Conservation (phyloP, 1,139 yeast genomes). For the Yamadazyma blattariae region DNA sequence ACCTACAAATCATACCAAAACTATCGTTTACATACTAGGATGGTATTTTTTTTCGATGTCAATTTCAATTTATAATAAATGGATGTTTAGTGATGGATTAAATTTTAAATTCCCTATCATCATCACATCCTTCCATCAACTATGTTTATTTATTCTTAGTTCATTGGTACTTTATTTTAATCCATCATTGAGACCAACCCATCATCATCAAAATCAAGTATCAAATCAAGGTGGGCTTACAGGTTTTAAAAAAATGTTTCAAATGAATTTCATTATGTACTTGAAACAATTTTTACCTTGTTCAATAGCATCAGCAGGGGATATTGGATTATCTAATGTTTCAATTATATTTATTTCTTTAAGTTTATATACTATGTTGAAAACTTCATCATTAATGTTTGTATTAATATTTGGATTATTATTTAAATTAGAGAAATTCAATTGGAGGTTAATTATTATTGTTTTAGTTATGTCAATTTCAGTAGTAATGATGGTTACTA, state of each 20-base stretch:
- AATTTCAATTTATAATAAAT: slow-evolving; percentile 87
- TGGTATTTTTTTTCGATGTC: slow-evolving; percentile 65
- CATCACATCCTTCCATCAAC: slow-evolving; percentile 82
- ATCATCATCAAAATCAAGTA: background rate
- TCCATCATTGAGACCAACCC: slow-evolving; percentile 44
- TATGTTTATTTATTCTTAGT: slow-evolving; percentile 57
- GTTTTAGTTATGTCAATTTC: slow-evolving; percentile 78
- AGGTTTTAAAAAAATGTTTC: slow-evolving; percentile 10
- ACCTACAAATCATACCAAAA: slow-evolving; percentile 7
- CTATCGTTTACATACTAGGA: slow-evolving; percentile 34
- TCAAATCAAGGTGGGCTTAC: slow-evolving; percentile 7
- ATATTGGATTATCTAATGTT: slow-evolving; percentile 88
- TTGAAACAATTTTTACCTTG: slow-evolving; percentile 71
- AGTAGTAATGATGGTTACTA: slow-evolving; percentile 80
- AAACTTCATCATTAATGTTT: slow-evolving; percentile 81
- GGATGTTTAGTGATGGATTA: slow-evolving; percentile 87
- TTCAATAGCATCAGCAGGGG: slow-evolving; percentile 85
- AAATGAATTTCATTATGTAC: slow-evolving; percentile 29
- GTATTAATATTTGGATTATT: slow-evolving; percentile 83
- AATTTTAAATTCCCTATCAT: slow-evolving; percentile 80
- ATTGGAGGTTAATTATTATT: slow-evolving; percentile 62
- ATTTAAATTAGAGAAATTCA: slow-evolving; percentile 71
- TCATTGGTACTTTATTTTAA: slow-evolving; percentile 38
- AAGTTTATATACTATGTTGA: slow-evolving; percentile 89
- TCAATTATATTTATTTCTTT: slow-evolving; percentile 77